Evolutionary conservation across 176 grass and related monocot genomes (phyloP), one percentile per base, ranked within the genome.

Genomic region (Carex myosuroides): DNA sequence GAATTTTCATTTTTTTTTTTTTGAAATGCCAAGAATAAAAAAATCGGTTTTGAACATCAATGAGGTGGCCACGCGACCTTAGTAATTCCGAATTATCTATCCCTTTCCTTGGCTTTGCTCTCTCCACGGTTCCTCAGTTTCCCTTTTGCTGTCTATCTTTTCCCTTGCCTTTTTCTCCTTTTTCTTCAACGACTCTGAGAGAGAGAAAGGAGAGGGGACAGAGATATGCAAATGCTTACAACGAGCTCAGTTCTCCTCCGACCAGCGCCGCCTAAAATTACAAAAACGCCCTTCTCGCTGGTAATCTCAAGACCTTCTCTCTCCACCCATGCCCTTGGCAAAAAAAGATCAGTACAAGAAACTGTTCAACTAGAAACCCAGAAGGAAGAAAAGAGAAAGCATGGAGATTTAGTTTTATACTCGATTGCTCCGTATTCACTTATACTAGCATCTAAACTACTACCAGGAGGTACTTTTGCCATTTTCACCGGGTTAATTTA

Each of bases 391-490:
- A 72, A 14, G 30, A 61, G 55, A 63, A 79, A 7, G 57, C 37
- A 26, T 54, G 65, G 79, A 11, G 89, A 93, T 80, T 64, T 83
- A 55, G 46, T 87, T 86, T 65, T 90, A 29, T 86, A 90, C 79
- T 98, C 92, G 37, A 60, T 95, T 52, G 89, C 92, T 56, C 89
- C 92, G n/a, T 95, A 85, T 85, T 87, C 89, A 42, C 83, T 95
- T 12, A 83, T 98, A 48, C 87, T 98, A 0, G 91, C 91, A 69
- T 18, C 81, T 46, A 87, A 93, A 61, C 29, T 89, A 60, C 80
- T 95, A 54, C 93, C 96, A 0, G 95, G 96, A 81, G 88, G 92
- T 90, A 77, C 16, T 17, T 16, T 39, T 37, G 24, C 17, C 41
- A 41, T 1, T 50, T 78, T 59, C 18, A 56, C 29, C 22, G 2